Evolutionary conservation across 176 grass and related monocot genomes (phyloP), one percentile per base, ranked within the genome.

Genomic region (Chrysopogon serrulatus): DNA sequence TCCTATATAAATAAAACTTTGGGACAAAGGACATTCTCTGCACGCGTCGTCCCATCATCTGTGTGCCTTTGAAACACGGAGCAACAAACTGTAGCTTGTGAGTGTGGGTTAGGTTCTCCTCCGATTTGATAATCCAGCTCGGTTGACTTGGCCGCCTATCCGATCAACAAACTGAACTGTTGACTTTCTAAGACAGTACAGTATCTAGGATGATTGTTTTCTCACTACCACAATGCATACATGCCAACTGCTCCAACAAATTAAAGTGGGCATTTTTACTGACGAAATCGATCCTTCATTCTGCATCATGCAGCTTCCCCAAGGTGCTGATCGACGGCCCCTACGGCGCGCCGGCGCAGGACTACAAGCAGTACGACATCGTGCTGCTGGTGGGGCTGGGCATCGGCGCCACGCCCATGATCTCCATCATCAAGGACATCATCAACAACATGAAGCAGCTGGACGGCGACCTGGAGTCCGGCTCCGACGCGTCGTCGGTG

Each of bases 371-470:
- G 73, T 95, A 95, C 71, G 92, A 95, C 68, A 54, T 98, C 5
- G 92, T 98, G 35, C 88, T 98, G 10, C 92, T 98, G 5, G 92
- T 98, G 6, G 95, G 95, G 0, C 85, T 93, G 8, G 92, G 95
- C 64, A 98, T 98, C 71, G 95, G 95, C 24, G 95, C 95, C 16
- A 98, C 95, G 27, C 95, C 95, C 23, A 94, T 95, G 88, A 98
- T 98, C 84, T 94, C 92, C 86, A 91, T 98, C 80, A 81, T 98
- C 82, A 95, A 94, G 84, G 95, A 98, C 84, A 98, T 98, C 79
- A 90, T 95, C 45, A 94, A 93, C 86, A 98, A 98, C 88, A 92
- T 93, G 70, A 76, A 35, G 64, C 78, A 69, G 73, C 90, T 89
- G 0, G 74, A 92, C 45, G 79, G 78, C 26, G 86, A 89, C 57